Base-by-base conservation (phyloP, 2,329 filamentous ascomycete genomes). In the Sporothrix luriei region DNA sequence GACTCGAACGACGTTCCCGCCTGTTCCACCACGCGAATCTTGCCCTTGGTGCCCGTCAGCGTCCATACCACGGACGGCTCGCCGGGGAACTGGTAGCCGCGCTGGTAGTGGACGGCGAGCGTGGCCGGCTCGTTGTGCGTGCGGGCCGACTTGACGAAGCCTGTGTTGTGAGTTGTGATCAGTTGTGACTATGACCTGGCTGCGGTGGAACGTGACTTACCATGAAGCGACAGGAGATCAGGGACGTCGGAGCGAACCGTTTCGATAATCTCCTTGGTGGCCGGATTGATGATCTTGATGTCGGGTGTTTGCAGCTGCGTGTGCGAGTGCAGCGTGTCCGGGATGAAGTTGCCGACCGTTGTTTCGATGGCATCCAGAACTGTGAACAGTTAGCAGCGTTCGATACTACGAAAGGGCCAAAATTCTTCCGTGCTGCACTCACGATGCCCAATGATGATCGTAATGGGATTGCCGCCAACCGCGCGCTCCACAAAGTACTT, bases 401-500 rank as follows among this genome's bases (percentile, higher is more conserved):
- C 16, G 16, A 19, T 33, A 33, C n/a, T n/a, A 38, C 6, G n/a
- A 38, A 13, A 26, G 21, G 4, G 13, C 29, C 54, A 33, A 7
- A 14, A 14, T 3, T 3, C 9, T 46, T 46, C 13, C 29, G 10
- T 11, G 54, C 5, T 13, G 33, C 21, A 40, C 55, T 59, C 52
- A 82, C 81, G 54, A 70, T 84, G 82, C 0, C 75, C 80, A 3
- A 82, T 75, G 0, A 78, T 78, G 54, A 84, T 83, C 0, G 79
- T 82, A 19, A 79, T 76, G 1, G 77, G 26, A 33, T 83, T 84
- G 0, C 83, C 83, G 0, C 84, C 84, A 0, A 87, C 74, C 9
- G 80, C 78, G 16, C 81, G 77, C 3, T 85, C 78, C 0, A 82
- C 76, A 54, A 85, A 84, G 70, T 88, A 89, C 40, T 78, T 75